phyloP scores from a whole-genome alignment of 345 rosid genomes.

The Diplotaxis tenuifolia region DNA sequence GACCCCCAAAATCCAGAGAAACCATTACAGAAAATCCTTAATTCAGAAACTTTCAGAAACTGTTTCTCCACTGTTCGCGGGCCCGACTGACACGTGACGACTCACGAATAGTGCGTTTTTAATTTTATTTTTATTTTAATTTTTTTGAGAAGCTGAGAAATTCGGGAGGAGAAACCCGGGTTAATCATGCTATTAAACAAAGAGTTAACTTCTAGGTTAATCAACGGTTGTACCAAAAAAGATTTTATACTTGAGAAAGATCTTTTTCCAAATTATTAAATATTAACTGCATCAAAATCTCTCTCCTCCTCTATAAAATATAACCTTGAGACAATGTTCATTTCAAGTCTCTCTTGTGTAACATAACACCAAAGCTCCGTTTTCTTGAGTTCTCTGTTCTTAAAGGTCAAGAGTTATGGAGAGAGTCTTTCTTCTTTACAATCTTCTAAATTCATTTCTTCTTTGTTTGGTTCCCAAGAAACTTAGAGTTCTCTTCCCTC shows the following conservation, averaged over 20 bases:
- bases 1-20: too few relatives aligned
- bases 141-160: too few relatives aligned
- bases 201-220: not conserved
- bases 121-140: too few relatives aligned
- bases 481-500: conserved; percentile 45
- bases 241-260: not conserved
- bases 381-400: not conserved
- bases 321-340: not conserved
- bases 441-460: conserved; percentile 43
- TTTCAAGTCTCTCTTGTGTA: conserved; percentile 16
- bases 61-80: too few relatives aligned
- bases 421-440: conserved; percentile 51
- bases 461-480: conserved; percentile 55
- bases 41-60: too few relatives aligned
- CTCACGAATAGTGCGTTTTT: too few relatives aligned
- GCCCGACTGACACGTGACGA: too few relatives aligned
- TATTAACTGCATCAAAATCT: conserved; percentile 4
- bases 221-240: conserved; percentile 7
- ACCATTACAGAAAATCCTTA: too few relatives aligned
- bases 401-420: conserved; percentile 25
- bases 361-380: not conserved
- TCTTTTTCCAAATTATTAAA: not conserved
- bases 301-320: conserved; percentile 9
- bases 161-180: too few relatives aligned
- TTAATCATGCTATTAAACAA: too few relatives aligned